Conservation (phyloP, 2,329 filamentous ascomycete genomes). For the Ceratocystis cubensis region DNA sequence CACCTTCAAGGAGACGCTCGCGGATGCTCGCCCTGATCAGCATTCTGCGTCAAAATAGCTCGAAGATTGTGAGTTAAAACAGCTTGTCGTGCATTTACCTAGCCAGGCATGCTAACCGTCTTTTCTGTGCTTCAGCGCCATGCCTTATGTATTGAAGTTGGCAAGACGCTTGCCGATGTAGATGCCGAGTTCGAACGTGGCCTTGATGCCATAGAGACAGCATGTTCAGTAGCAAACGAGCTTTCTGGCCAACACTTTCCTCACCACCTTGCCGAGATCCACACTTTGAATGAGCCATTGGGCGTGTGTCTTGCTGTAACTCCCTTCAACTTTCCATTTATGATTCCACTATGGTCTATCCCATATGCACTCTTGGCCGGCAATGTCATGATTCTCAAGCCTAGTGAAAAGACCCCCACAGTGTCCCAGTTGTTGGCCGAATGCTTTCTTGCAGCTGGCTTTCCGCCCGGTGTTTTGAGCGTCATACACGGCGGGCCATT, state of each 20-base stretch:
- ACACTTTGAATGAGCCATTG: constrained; percentile 30
- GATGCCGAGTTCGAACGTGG: constrained; percentile 23
- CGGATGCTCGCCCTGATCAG: constrained; percentile 12
- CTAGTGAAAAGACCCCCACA: constrained; percentile 41
- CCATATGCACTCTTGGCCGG: constrained; percentile 38
- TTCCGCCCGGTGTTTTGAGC: constrained; percentile 63
- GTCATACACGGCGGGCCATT: constrained; percentile 49
- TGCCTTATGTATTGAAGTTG: constrained; percentile 21
- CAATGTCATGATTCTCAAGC: constrained; percentile 41
- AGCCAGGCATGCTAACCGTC: not conserved
- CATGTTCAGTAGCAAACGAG: constrained; percentile 20
- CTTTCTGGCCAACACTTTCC: constrained; percentile 18
- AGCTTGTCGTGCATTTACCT: not conserved
- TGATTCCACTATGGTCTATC: constrained; percentile 36
- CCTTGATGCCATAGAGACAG: constrained; percentile 23
- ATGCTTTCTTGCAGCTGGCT: constrained; percentile 58
- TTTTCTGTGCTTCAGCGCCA: constrained; percentile 6
- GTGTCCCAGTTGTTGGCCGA: constrained; percentile 31
- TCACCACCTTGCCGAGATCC: constrained; percentile 14
- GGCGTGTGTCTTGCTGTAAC: constrained; percentile 43
- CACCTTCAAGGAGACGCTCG: constrained; percentile 8
- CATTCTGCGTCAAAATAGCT: constrained; percentile 14
- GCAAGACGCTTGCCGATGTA: constrained; percentile 24
- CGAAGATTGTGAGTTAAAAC: constrained; percentile 18
- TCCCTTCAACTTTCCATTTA: constrained; percentile 42